Percentiles rank a stretch among this genome's conserved stretches.
phyloP scores from a whole-genome alignment of 495 filamentous ascomycete species.

The Xylaria curta region DNA sequence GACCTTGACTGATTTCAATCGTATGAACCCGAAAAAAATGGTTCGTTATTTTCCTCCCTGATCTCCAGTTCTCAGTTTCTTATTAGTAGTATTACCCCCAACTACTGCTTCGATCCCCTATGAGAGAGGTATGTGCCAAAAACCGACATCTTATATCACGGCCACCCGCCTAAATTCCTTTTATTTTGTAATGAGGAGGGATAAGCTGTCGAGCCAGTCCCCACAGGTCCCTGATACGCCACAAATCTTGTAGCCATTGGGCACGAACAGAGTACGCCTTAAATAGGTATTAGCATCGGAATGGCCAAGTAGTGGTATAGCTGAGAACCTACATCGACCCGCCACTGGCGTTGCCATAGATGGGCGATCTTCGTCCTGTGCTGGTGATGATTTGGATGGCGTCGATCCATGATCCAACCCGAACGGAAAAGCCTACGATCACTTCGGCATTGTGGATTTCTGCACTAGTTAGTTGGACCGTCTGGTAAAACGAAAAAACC shows the following conservation, averaged over 20 bases:
- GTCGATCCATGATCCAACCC: conserved; percentile 86
- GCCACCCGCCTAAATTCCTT: not conserved
- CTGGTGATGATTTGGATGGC: conserved; percentile 91
- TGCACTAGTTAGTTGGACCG: conserved; percentile 39
- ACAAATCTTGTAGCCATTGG: conserved; percentile 85
- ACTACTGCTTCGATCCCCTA: not conserved
- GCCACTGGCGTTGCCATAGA: conserved; percentile 83
- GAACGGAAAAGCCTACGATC: conserved; percentile 83
- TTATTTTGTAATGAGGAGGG: conserved; percentile 79
- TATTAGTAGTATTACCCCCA: conserved; percentile 10
- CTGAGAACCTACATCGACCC: conserved; percentile 75
- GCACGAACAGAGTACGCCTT: conserved; percentile 89
- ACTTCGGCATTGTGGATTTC: conserved; percentile 88
- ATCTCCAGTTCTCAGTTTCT: not conserved
- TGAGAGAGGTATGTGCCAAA: not conserved
- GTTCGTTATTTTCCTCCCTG: not conserved
- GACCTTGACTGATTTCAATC: conserved; percentile 16
- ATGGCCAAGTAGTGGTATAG: conserved; percentile 2
- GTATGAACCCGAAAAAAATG: conserved; percentile 19
- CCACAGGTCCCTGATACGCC: conserved; percentile 85
- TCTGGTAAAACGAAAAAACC: not conserved
- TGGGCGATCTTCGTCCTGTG: conserved; percentile 78
- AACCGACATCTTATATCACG: not conserved
- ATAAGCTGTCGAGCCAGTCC: conserved; percentile 87
- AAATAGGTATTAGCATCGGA: conserved; percentile 30